A percentile compares a stretch with the other conserved stretches of the same genome.
Conservation (phyloP, 352 stramenopile genomes). For the Phytophthora parvispora region DNA sequence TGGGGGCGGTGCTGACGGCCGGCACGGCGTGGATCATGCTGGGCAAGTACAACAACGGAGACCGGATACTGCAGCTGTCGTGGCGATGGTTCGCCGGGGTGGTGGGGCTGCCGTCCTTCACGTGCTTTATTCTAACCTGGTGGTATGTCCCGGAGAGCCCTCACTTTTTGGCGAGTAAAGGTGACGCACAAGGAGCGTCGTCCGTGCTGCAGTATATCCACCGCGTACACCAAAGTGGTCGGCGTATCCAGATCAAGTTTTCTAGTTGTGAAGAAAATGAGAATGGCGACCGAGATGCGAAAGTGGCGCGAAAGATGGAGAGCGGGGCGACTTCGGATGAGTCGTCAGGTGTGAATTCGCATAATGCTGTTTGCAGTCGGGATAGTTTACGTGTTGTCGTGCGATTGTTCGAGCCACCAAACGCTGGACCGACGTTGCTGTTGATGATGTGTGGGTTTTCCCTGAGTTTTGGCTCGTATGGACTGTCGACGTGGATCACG, state of each 20-base stretch:
- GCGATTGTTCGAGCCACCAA: constrained; percentile 59
- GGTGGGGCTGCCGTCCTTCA: constrained; percentile 77
- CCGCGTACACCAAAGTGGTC: constrained; percentile 47
- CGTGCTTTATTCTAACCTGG: constrained; percentile 70
- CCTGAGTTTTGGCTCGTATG: constrained; percentile 93
- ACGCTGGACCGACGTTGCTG: constrained; percentile 58
- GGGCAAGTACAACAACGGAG: constrained; percentile 63
- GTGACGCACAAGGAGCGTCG: constrained; percentile 59
- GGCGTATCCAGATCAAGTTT: constrained; percentile 79
- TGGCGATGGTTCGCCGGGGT: constrained; percentile 89
- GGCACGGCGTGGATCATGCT: constrained; percentile 90
- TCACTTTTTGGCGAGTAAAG: constrained; percentile 78
- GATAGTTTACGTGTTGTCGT: constrained; percentile 57
- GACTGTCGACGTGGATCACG: constrained; percentile 95
- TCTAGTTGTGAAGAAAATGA: constrained; percentile 59
- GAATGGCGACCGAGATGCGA: constrained; percentile 15
- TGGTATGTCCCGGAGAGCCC: constrained; percentile 88
- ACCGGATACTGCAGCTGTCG: constrained; percentile 75
- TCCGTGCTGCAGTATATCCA: constrained; percentile 79
- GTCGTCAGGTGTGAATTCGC: not conserved
- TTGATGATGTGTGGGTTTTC: constrained; percentile 80
- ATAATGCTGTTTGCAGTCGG: constrained; percentile 61
- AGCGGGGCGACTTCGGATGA: not conserved
- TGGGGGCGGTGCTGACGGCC: constrained; percentile 86
- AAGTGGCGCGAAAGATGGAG: constrained; percentile 28